These are phyloP conservation scores for Bryoglossum gracile DNA, from an alignment of 495 filamentous ascomycete species.

Conservation along the genomic window DNA sequence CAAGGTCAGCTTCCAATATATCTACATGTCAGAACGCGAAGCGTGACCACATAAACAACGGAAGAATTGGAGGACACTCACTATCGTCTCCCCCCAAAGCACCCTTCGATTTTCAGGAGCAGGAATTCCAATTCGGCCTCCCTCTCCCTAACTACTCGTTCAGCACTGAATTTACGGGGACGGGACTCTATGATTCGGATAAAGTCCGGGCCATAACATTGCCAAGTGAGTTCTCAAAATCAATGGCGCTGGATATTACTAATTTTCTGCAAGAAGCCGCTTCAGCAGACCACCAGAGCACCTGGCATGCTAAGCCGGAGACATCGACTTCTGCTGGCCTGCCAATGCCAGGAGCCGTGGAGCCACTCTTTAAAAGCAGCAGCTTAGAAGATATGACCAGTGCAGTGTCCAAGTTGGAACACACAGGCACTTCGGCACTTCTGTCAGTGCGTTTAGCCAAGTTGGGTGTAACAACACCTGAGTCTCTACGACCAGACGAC, in stretches of 20 bases:
- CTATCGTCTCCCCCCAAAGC: neutral
- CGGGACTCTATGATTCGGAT: neutral
- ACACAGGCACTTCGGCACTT: neutral
- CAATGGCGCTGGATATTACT: neutral
- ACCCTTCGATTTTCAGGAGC: neutral
- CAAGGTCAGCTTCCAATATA: conserved; percentile 9
- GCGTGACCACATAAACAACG: neutral
- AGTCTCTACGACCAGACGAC: neutral
- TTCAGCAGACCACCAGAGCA: neutral
- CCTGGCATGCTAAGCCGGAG: neutral
- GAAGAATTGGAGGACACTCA: neutral
- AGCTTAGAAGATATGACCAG: neutral
- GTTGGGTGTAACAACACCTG: neutral
- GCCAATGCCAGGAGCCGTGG: neutral
- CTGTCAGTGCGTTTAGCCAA: neutral
- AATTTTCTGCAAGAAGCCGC: neutral
- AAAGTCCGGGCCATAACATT: neutral
- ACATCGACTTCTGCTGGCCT: neutral
- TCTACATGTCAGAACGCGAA: neutral
- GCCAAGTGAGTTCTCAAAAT: neutral
- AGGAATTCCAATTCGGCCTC: neutral
- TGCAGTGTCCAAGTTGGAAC: neutral
- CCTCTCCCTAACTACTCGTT: neutral
- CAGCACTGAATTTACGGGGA: neutral
- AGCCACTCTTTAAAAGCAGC: neutral